phyloP scores from a whole-genome alignment of 495 filamentous ascomycete species.

The Cairneyella variabilis region DNA sequence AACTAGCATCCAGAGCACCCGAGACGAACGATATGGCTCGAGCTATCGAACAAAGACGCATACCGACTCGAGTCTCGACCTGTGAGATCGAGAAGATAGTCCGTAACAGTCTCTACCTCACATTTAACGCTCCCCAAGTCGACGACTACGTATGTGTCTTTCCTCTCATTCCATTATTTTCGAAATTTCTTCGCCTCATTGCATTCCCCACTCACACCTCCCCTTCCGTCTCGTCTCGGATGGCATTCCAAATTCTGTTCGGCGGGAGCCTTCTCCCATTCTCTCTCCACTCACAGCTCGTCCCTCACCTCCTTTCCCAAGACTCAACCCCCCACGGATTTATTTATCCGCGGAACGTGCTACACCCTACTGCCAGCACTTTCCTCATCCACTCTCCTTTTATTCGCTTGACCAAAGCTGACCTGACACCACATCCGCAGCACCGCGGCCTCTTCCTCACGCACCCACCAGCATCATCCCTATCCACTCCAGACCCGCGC shows the following conservation, averaged over 20 bases:
- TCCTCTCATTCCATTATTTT: background rate
- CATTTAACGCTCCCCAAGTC: conserved; percentile 22
- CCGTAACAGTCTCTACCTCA: conserved; percentile 21
- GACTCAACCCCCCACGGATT: too few relatives aligned
- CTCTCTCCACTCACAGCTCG: conserved; percentile 1
- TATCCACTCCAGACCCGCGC: background rate
- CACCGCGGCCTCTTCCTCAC: conserved; percentile 24
- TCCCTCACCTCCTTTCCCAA: background rate
- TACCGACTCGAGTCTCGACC: background rate
- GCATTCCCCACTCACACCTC: background rate
- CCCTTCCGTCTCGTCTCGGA: too few relatives aligned
- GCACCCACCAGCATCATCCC: conserved; percentile 4
- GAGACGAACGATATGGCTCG: background rate
- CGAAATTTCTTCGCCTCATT: background rate
- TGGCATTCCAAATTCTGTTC: too few relatives aligned
- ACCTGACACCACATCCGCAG: background rate
- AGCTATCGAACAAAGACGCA: background rate
- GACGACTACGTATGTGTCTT: conserved; percentile 22
- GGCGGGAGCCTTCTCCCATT: too few relatives aligned
- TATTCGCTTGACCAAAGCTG: too few relatives aligned
- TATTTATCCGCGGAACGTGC: too few relatives aligned
- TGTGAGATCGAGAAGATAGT: conserved; percentile 15
- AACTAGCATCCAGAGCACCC: background rate
- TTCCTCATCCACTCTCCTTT: too few relatives aligned
- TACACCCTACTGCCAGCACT: too few relatives aligned